These are phyloP conservation scores for Neoascochyta sp. DNA, from an alignment of 2,329 filamentous ascomycete species.

Conservation along the genomic window DNA sequence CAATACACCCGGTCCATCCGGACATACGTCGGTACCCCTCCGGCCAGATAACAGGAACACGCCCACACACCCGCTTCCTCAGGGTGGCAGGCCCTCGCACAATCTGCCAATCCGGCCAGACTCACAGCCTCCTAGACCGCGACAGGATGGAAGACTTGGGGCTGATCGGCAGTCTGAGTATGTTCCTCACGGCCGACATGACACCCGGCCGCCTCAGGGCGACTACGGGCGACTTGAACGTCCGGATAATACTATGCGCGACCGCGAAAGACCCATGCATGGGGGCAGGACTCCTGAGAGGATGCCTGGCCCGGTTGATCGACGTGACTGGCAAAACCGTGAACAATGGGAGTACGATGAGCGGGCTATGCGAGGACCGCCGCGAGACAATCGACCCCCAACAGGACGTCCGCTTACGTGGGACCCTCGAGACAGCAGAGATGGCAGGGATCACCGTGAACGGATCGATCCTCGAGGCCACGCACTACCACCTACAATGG, in stretches of 20 bases:
- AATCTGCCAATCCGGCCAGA: slow-evolving; percentile 58
- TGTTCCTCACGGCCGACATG: slow-evolving; percentile 28
- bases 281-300: slow-evolving; percentile 39
- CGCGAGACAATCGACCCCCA: slow-evolving; percentile 28
- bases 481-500: slow-evolving; percentile 13
- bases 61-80: too few species aligned
- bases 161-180: slow-evolving; percentile 30
- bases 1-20: slow-evolving; percentile 9
- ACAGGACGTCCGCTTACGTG: slow-evolving; percentile 20
- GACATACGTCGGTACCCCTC: slow-evolving; percentile 19
- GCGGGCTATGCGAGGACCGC: slow-evolving; percentile 31
- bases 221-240: slow-evolving; percentile 47
- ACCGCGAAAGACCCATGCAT: slow-evolving; percentile 33
- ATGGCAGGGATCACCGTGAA: slow-evolving; percentile 27
- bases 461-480: slow-evolving; percentile 31
- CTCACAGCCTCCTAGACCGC: slow-evolving; percentile 49
- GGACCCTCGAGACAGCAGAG: slow-evolving; percentile 27
- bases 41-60: slow-evolving; percentile 34
- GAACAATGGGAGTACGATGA: slow-evolving; percentile 38
- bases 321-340: slow-evolving; percentile 30
- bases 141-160: slow-evolving; percentile 29
- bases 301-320: slow-evolving; percentile 18
- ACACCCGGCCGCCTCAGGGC: slow-evolving; percentile 32
- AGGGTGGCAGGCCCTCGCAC: slow-evolving; percentile 35
- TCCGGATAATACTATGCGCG: slow-evolving; percentile 35